Conservation (phyloP, 2,329 filamentous ascomycete species). For the Ascosphaera apis region DNA sequence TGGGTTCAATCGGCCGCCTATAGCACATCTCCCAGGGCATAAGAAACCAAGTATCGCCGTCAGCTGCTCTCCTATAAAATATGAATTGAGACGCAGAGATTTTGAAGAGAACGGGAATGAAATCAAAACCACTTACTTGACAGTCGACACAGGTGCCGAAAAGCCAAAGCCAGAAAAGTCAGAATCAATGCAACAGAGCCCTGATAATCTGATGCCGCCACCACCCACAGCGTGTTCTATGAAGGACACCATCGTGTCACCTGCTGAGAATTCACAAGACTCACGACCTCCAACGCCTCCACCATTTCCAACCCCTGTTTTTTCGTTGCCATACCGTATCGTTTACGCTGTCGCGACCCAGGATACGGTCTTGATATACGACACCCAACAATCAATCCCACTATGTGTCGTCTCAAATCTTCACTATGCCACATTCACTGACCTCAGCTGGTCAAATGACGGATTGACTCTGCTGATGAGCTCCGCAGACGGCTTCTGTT, state of each 20-base stretch:
- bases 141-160: slow-evolving; percentile 72
- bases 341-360: slow-evolving; percentile 94
- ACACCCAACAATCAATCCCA: slow-evolving; percentile 88
- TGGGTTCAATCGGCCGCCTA: slow-evolving; percentile 86
- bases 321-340: slow-evolving; percentile 75
- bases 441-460: slow-evolving; percentile 72
- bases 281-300: slow-evolving; percentile 29
- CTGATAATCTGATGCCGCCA: slow-evolving; percentile 53
- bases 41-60: slow-evolving; percentile 96
- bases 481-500: slow-evolving; percentile 97
- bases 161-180: slow-evolving; percentile 32
- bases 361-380: slow-evolving; percentile 82
- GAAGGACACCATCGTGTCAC: slow-evolving; percentile 9
- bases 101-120: slow-evolving; percentile 30
- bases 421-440: slow-evolving; percentile 92
- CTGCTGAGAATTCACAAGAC: slow-evolving; percentile 15
- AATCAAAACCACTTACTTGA: slow-evolving; percentile 53
- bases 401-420: slow-evolving; percentile 89
- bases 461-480: slow-evolving; percentile 68
- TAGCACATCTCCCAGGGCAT: slow-evolving; percentile 84
- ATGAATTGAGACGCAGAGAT: slow-evolving; percentile 38
- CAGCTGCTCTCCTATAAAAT: slow-evolving; percentile 76
- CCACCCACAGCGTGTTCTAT: slow-evolving; percentile 30
- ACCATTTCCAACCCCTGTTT: slow-evolving; percentile 37
- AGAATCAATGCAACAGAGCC: slow-evolving; percentile 33